These are phyloP conservation scores for Gossypium sturtianum DNA, from an alignment of 345 rosid genomes.

Conservation along the genomic window DNA sequence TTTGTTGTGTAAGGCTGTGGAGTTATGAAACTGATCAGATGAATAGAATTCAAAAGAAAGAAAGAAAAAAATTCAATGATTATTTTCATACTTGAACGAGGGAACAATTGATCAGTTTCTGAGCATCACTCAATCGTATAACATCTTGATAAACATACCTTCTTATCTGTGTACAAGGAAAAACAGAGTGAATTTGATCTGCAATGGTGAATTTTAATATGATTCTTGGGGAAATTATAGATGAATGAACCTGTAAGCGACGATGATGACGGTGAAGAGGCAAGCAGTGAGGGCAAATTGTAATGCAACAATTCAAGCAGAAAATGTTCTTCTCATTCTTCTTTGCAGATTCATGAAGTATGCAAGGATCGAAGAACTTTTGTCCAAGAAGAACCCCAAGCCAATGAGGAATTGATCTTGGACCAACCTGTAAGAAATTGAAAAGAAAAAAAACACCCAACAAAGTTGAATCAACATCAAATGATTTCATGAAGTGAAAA, in stretches of 20 bases:
- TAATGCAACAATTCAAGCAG: conserved; percentile 31
- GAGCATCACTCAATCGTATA: conserved; percentile 40
- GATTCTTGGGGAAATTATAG: neutral
- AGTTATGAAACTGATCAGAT: neutral
- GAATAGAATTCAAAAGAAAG: neutral
- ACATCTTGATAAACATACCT: conserved; percentile 67
- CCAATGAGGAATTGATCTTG: conserved; percentile 22
- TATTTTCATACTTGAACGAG: conserved; percentile 39
- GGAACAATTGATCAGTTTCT: conserved; percentile 48
- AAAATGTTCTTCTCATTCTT: conserved; percentile 33
- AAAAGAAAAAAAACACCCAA: neutral
- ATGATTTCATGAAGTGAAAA: neutral
- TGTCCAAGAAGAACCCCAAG: conserved; percentile 22
- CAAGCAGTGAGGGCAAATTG: conserved; percentile 32
- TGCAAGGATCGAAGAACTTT: conserved; percentile 31
- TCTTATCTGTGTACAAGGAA: conserved; percentile 32
- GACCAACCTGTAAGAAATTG: conserved; percentile 2
- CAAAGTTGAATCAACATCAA: neutral
- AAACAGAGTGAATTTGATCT: neutral
- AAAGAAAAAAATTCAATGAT: neutral
- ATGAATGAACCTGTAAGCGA: conserved; percentile 25
- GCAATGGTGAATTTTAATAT: neutral
- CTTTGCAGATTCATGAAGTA: conserved; percentile 22
- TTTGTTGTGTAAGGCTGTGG: conserved; percentile 57
- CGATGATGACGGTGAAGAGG: conserved; percentile 21